Conservation (phyloP, 192 early-diverging fungal species). For the Coemansia aciculifera region DNA sequence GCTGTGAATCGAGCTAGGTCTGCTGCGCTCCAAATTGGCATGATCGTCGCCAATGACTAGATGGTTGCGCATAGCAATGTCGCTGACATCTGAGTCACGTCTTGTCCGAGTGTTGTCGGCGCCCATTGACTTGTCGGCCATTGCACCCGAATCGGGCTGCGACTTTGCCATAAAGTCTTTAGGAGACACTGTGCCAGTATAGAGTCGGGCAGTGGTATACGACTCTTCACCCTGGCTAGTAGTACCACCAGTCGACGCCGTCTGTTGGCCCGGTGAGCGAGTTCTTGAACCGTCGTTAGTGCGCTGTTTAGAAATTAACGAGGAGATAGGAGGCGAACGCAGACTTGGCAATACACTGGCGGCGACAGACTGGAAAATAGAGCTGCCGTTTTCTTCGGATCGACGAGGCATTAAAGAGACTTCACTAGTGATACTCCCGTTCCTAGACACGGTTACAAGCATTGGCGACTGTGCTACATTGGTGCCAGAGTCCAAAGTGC, state of each 20-base stretch:
- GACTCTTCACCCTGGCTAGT: conserved; percentile 25
- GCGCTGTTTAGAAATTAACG: neutral
- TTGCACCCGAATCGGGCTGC: neutral
- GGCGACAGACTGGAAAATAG: neutral
- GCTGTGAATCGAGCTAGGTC: conserved; percentile 3
- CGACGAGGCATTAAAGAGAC: conserved; percentile 5
- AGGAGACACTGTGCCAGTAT: conserved; percentile 13
- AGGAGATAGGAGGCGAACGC: neutral
- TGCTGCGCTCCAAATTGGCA: neutral
- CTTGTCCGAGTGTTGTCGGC: neutral
- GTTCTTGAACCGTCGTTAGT: neutral
- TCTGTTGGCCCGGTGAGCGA: neutral
- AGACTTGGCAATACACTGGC: neutral
- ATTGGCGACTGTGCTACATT: conserved; percentile 32
- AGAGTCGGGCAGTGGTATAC: conserved; percentile 26
- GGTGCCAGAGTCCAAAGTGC: neutral
- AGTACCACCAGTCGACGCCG: neutral
- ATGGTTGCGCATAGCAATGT: conserved; percentile 50
- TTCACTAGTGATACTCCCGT: conserved; percentile 43
- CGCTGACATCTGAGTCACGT: conserved; percentile 40
- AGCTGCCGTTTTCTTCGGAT: conserved; percentile 17
- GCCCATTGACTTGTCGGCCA: too few relatives aligned
- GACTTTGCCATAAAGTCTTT: conserved; percentile 1
- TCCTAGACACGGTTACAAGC: conserved; percentile 36
- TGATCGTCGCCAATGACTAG: conserved; percentile 15